A percentile compares a stretch with the other conserved stretches of the same genome.
Conservation (phyloP, 345 rosid genomes). For the Bruguiera gymnorhiza region DNA sequence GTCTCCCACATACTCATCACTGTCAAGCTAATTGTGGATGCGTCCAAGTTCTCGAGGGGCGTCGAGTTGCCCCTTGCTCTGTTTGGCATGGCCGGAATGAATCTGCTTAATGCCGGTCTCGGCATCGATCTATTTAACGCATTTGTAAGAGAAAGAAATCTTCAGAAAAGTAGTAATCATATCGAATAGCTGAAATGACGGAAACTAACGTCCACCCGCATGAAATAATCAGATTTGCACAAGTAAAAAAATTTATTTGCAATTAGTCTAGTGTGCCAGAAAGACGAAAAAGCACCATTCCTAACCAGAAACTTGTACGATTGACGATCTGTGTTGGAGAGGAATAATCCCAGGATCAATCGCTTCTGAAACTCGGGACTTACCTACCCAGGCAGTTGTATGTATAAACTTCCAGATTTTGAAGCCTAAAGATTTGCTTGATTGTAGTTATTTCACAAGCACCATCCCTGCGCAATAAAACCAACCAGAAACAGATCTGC, state of each 20-base stretch:
- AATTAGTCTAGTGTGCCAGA: too few relatives aligned
- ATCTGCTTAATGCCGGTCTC: constrained; percentile 62
- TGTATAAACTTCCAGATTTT: too few relatives aligned
- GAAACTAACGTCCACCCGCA: too few relatives aligned
- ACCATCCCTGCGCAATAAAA: constrained; percentile 11
- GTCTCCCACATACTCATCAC: constrained; percentile 65
- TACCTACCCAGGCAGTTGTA: too few relatives aligned
- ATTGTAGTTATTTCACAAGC: not conserved
- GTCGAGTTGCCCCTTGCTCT: constrained; percentile 80
- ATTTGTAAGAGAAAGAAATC: constrained; percentile 56
- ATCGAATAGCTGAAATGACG: constrained; percentile 14
- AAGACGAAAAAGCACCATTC: too few relatives aligned
- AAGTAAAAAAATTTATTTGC: too few relatives aligned
- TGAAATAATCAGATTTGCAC: too few relatives aligned
- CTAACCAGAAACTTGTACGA: too few relatives aligned
- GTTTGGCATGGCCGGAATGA: constrained; percentile 86
- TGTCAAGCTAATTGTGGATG: constrained; percentile 64
- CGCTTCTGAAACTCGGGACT: too few relatives aligned
- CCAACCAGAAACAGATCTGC: not conserved
- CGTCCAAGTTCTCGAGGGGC: constrained; percentile 63
- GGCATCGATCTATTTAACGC: constrained; percentile 77
- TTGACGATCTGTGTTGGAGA: too few relatives aligned
- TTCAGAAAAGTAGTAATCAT: constrained; percentile 21
- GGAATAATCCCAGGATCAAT: too few relatives aligned
- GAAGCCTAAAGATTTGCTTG: too few relatives aligned